Conservation (phyloP, 1,284 basidiomycete species). For the Fomes fomentarius region DNA sequence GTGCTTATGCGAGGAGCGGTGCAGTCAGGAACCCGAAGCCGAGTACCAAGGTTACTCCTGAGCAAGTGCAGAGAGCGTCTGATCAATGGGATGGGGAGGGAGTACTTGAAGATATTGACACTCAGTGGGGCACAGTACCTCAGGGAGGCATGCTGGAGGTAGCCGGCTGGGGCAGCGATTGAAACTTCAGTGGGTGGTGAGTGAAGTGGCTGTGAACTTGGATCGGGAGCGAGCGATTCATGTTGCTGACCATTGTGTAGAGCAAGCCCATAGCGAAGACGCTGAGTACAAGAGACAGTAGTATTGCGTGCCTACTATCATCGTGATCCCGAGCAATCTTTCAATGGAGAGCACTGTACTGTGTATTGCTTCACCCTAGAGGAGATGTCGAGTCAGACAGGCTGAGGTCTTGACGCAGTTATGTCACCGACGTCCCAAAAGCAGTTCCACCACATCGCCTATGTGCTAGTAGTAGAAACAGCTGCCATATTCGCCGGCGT, state of each 20-base stretch:
- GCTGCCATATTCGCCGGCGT: neutral
- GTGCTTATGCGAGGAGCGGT: neutral
- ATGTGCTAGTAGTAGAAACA: too few relatives aligned
- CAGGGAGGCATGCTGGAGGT: slow-evolving; percentile 1
- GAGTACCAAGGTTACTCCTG: slow-evolving; percentile 2
- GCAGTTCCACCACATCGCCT: too few relatives aligned
- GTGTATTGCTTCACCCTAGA: too few relatives aligned
- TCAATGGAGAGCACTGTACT: too few relatives aligned
- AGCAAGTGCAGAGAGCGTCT: neutral
- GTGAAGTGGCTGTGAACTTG: neutral
- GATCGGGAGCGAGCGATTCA: neutral
- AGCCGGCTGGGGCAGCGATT: neutral
- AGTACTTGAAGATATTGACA: slow-evolving; percentile 11
- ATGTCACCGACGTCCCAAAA: too few relatives aligned
- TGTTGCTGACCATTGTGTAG: neutral
- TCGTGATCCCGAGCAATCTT: too few relatives aligned
- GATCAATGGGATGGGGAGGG: slow-evolving; percentile 2
- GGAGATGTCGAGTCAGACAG: too few relatives aligned
- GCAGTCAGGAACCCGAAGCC: neutral
- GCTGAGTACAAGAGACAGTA: too few relatives aligned
- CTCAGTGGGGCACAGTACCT: slow-evolving; percentile 6
- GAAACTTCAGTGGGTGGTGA: neutral
- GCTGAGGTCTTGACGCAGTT: too few relatives aligned
- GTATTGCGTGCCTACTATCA: too few relatives aligned
- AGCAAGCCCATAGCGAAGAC: too few relatives aligned